Evolutionary conservation across 805 yeast genomes (phyloP), one percentile per base, ranked within the genome.

Genomic region (Teunomyces stri): DNA sequence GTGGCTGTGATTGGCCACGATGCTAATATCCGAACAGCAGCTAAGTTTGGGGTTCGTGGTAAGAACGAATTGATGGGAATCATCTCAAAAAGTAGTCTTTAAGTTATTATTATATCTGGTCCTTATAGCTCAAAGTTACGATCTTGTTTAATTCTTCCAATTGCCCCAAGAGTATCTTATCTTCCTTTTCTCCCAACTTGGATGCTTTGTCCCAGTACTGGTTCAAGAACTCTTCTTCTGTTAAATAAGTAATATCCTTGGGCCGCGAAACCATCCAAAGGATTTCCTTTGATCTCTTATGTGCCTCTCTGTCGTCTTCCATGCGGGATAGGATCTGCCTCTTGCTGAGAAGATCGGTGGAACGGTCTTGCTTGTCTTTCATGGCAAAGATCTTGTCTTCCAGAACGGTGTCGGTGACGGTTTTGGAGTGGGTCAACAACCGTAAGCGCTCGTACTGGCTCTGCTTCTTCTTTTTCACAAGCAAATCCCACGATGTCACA

Each of bases 261-360:
- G 76, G 71, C 49, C 87, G 65, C 28, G 73, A 75, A 0, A 85
- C 81, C 7, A 83, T 76, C 96, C 97, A 89, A 18, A 82, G 72
- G 9, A 77, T 80, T 58, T 92, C 97, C 56, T 91, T 89, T 11
- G 86, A 79, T 53, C 87, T 77, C 61, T 92, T 92, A 59, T 89
- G 90, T 39, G 96, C 73, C 62, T 92, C 99, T 55, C 99, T 73
- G 62, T 92, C 98, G 51, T 85, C 91, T 61, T 92, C 97, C 84
- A 92, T 89, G 50, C 98, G 71, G 31, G 80, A 76, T 13, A 89
- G 61, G 13, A 87, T 81, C 54, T 85, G 89, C 41, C 81, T 64
- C 45, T 68, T 68, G 4, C 76, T 58, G 4, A 70, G 53, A 41
- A 62, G 50, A 21, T 51, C 53, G 52, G 56, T 28, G 33, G 44